phyloP scores from a whole-genome alignment of 2,329 filamentous ascomycete genomes.

The Colletotrichum endophyticum region DNA sequence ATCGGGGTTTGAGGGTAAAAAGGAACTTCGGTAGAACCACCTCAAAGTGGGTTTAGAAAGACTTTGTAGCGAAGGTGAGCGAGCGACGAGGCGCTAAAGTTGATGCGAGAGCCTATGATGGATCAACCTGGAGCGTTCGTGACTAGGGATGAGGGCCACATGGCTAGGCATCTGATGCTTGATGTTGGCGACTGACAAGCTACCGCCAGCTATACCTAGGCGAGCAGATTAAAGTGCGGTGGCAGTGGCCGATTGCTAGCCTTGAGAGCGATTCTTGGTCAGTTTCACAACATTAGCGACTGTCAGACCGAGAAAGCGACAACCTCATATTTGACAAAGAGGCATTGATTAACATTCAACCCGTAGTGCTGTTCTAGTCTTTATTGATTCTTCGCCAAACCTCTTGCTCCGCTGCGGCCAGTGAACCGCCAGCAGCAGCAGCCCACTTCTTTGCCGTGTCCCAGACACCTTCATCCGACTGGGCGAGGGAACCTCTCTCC shows the following conservation, averaged over 20 bases:
- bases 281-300: not conserved
- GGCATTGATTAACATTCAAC: not conserved
- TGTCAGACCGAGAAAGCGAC: not conserved
- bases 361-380: slow-evolving; percentile 38
- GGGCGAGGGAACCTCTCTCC: slow-evolving; percentile 28
- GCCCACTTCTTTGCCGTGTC: slow-evolving; percentile 63
- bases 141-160: not conserved
- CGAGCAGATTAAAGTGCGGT: not conserved
- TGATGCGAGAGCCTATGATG: not conserved
- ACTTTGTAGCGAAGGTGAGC: not conserved
- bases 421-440: slow-evolving; percentile 58
- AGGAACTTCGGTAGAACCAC: not conserved
- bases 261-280: not conserved
- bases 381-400: slow-evolving; percentile 70
- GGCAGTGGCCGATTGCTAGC: not conserved
- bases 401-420: slow-evolving; percentile 64
- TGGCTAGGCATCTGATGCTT: not conserved
- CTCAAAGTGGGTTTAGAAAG: not conserved
- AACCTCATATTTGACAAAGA: not conserved
- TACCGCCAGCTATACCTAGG: not conserved
- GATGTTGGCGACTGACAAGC: not conserved
- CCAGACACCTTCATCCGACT: slow-evolving; percentile 54
- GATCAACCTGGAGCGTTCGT: not conserved
- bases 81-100: not conserved
- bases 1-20: not conserved